These are phyloP conservation scores for Neurospora tetrasperma DNA, from an alignment of 495 filamentous ascomycete genomes.

Conservation along the genomic window DNA sequence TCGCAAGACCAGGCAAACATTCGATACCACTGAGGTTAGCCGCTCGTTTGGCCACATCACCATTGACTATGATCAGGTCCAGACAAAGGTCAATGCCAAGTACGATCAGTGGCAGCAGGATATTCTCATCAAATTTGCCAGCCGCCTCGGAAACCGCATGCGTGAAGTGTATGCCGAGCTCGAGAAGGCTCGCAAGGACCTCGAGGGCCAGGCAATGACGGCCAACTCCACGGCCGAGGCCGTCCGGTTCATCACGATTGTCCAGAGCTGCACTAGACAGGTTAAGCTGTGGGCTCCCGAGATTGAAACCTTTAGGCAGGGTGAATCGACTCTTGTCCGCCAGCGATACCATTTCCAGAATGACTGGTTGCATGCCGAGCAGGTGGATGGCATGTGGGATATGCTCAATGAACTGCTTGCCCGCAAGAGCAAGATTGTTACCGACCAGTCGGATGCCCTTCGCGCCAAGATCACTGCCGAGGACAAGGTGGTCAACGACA, in stretches of 20 bases:
- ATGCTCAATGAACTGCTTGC: slow-evolving; percentile 78
- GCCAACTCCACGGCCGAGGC: slow-evolving; percentile 90
- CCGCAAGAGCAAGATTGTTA: slow-evolving; percentile 84
- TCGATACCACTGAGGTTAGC: slow-evolving; percentile 89
- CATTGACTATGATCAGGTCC: slow-evolving; percentile 96
- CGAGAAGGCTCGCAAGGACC: slow-evolving; percentile 72
- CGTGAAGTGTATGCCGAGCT: slow-evolving; percentile 80
- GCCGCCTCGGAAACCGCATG: slow-evolving; percentile 80
- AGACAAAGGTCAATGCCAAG: slow-evolving; percentile 94
- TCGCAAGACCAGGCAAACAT: slow-evolving; percentile 81
- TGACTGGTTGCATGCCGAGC: slow-evolving; percentile 90
- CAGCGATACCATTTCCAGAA: slow-evolving; percentile 86
- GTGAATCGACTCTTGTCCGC: slow-evolving; percentile 77
- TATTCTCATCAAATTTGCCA: slow-evolving; percentile 83
- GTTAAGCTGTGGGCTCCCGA: slow-evolving; percentile 91
- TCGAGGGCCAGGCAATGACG: slow-evolving; percentile 84
- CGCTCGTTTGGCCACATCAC: slow-evolving; percentile 85
- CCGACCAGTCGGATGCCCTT: slow-evolving; percentile 89
- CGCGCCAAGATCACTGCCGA: slow-evolving; percentile 94
- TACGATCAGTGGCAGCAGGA: slow-evolving; percentile 99
- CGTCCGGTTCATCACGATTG: slow-evolving; percentile 94
- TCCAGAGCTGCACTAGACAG: slow-evolving; percentile 89
- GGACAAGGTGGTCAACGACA: slow-evolving; percentile 78
- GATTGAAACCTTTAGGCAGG: slow-evolving; percentile 88
- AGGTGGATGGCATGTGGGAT: slow-evolving; percentile 89